Evolutionary conservation across 2,329 filamentous ascomycete species (phyloP).

Genomic region (Botrytis galanthina): DNA sequence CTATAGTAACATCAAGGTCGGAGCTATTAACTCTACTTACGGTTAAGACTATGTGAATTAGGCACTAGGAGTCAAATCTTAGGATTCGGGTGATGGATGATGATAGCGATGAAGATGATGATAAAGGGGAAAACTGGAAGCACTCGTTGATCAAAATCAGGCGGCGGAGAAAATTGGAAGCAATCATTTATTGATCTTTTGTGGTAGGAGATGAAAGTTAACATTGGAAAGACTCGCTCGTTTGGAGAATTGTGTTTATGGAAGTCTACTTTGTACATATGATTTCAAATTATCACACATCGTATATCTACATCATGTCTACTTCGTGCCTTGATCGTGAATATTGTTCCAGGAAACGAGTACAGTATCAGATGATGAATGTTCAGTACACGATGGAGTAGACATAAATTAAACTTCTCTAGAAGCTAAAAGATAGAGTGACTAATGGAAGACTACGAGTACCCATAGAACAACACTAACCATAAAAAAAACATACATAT

Average conservation of each 20-base stretch:
- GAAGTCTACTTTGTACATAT: not conserved
- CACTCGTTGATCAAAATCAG: not conserved
- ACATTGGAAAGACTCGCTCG: not conserved
- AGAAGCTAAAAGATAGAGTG: not conserved
- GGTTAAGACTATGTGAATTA: not conserved
- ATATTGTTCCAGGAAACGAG: not conserved
- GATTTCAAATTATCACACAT: not conserved
- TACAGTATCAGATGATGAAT: not conserved
- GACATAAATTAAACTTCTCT: not conserved
- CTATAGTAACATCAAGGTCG: constrained; percentile 39
- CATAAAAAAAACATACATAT: not conserved
- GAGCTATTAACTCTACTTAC: constrained; percentile 38
- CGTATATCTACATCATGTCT: not conserved
- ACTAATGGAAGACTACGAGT: not conserved
- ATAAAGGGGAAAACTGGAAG: not conserved
- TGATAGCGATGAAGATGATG: too few relatives aligned
- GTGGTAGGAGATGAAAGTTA: not conserved
- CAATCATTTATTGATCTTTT: not conserved
- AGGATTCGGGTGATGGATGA: too few relatives aligned
- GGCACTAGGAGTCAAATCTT: not conserved
- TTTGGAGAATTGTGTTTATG: not conserved
- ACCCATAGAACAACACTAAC: not conserved
- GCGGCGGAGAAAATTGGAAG: not conserved
- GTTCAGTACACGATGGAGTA: not conserved
- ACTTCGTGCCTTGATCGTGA: not conserved